These are phyloP conservation scores for Auriscalpium microsporum DNA, from an alignment of 768 basidiomycete species.

Conservation along the genomic window DNA sequence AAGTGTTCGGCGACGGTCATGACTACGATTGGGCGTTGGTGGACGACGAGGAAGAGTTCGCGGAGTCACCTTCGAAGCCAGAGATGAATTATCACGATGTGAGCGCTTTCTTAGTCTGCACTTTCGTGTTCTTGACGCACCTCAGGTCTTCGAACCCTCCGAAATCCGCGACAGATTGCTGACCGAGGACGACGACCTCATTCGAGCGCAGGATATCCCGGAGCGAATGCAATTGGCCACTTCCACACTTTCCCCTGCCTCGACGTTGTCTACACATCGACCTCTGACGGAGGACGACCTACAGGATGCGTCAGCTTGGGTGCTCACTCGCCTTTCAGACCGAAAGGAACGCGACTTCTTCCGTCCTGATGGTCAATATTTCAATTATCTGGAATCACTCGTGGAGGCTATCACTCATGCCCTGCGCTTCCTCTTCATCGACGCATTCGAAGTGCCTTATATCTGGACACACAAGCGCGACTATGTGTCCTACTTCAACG, in stretches of 20 bases:
- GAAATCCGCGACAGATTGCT: conserved; percentile 86
- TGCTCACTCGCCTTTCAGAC: conserved; percentile 67
- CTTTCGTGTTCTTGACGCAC: conserved; percentile 3
- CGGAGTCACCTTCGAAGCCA: conserved; percentile 49
- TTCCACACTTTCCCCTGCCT: conserved; percentile 66
- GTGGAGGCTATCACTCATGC: conserved; percentile 73
- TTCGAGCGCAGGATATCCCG: conserved; percentile 83
- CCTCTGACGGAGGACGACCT: conserved; percentile 67
- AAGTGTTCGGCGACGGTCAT: conserved; percentile 92
- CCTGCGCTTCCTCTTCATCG: conserved; percentile 75
- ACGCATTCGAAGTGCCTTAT: conserved; percentile 90
- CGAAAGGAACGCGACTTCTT: conserved; percentile 69
- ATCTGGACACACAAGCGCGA: conserved; percentile 92
- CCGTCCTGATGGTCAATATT: conserved; percentile 50
- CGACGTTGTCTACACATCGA: conserved; percentile 51
- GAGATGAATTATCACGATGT: conserved; percentile 87
- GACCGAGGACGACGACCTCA: conserved; percentile 89
- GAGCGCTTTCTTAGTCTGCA: conserved; percentile 20
- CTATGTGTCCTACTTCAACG: conserved; percentile 77
- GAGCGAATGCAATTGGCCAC: conserved; percentile 92
- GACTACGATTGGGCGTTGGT: conserved; percentile 94
- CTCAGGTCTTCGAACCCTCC: conserved; percentile 93
- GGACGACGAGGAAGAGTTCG: conserved; percentile 58
- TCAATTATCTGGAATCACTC: conserved; percentile 55
- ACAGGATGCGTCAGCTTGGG: conserved; percentile 80